Conservation (phyloP, 2,329 filamentous ascomycete species). For the Colletotrichum abscissum region DNA sequence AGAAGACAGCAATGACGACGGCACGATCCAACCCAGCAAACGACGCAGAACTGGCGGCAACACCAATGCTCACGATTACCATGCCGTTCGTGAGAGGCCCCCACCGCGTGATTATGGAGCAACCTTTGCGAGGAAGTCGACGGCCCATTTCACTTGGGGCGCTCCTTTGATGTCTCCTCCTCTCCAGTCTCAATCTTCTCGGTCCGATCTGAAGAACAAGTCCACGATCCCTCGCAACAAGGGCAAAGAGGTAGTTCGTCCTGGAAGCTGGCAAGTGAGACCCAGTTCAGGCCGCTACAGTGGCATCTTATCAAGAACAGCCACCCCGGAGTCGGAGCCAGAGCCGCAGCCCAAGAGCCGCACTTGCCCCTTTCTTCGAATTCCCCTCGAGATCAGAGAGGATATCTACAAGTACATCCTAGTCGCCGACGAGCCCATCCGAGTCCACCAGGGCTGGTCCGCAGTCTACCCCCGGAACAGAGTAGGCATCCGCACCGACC, state of each 20-base stretch:
- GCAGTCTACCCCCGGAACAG: conserved; percentile 43
- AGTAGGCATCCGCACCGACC: conserved; percentile 39
- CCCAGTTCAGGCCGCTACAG: neutral
- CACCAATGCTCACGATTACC: neutral
- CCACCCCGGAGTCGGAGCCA: neutral
- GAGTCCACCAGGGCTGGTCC: conserved; percentile 48
- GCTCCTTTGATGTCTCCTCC: neutral
- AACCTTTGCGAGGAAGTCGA: conserved; percentile 23
- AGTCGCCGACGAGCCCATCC: conserved; percentile 44
- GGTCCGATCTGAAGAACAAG: neutral
- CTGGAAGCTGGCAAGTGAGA: neutral
- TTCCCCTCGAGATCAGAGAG: conserved; percentile 45
- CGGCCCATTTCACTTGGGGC: conserved; percentile 24
- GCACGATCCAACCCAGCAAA: neutral
- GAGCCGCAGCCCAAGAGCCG: neutral
- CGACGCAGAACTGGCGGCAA: neutral
- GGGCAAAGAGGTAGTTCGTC: neutral
- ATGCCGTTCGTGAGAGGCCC: conserved; percentile 10
- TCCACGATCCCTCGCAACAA: neutral
- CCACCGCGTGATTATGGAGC: conserved; percentile 14
- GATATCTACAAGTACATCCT: conserved; percentile 47
- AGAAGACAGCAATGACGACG: conserved; percentile 21
- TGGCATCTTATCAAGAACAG: neutral
- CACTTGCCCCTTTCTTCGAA: neutral
- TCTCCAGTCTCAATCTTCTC: neutral